A percentile compares a stretch with the other conserved stretches of the same genome.
phyloP scores from a whole-genome alignment of 148 eudicot genomes.

The Pouteria glomerata region DNA sequence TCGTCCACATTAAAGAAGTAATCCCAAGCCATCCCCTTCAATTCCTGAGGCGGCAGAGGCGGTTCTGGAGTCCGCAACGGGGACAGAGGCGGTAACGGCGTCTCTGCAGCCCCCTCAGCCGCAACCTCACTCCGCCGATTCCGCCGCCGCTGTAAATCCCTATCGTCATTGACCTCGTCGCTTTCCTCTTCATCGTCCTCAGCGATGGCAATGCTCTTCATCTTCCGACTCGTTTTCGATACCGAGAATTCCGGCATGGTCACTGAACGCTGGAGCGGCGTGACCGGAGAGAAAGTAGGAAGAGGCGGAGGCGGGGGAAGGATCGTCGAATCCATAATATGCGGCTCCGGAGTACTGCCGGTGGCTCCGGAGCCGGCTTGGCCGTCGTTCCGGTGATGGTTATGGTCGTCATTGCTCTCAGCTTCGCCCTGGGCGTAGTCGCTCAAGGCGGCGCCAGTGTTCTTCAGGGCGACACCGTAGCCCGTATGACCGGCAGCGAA shows the following conservation, averaged over 20 bases:
- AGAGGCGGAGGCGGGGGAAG: constrained; percentile 86
- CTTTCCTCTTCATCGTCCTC: constrained; percentile 35
- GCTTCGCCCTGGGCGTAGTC: constrained; percentile 84
- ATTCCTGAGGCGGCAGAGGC: constrained; percentile 44
- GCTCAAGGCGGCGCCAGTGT: constrained; percentile 77
- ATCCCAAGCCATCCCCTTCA: constrained; percentile 81
- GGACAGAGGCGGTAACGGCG: constrained; percentile 15
- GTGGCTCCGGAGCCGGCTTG: constrained; percentile 12
- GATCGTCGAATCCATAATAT: constrained; percentile 35
- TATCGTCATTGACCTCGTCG: constrained; percentile 29
- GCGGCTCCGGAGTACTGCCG: constrained; percentile 16
- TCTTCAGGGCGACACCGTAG: constrained; percentile 56
- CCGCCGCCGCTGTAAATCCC: constrained; percentile 19
- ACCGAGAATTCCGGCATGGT: constrained; percentile 76
- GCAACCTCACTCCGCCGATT: constrained; percentile 7
- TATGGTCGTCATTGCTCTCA: neutral
- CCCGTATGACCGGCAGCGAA: constrained; percentile 76
- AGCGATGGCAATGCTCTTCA: constrained; percentile 43
- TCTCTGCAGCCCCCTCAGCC: constrained; percentile 12
- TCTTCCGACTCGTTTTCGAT: constrained; percentile 43
- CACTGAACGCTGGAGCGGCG: constrained; percentile 63
- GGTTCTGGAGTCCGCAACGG: constrained; percentile 24
- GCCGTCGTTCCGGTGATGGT: neutral
- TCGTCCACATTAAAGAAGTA: constrained; percentile 63
- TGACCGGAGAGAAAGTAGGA: constrained; percentile 51